Evolutionary conservation across 148 eudicot species (phyloP), one percentile per base, ranked within the genome.

Genomic region (Pharnaceum exiguum): DNA sequence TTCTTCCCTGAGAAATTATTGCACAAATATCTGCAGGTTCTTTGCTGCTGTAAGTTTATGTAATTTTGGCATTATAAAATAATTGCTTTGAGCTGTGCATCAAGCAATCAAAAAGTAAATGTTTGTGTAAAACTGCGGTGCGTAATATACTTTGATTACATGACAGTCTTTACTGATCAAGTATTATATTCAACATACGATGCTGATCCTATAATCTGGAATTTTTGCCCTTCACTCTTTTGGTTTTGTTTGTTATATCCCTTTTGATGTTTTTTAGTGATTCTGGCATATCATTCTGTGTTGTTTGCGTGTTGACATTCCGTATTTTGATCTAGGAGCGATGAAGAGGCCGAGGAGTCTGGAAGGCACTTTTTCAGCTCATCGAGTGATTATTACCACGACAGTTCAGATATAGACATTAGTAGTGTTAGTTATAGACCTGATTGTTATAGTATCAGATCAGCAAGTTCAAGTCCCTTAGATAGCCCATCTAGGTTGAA

Each of bases 401-500:
- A 82, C 60, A 65, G 60, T 62, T 89, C 83, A 23, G 89, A 86
- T 75, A 36, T 86, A 73, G 99, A 86, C 69, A 70, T 80, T 32
- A 71, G 77, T 85, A 81, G 89, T 76, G 44, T 85, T 81, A 85
- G 89, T 69, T 53, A 67, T 83, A 82, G 91, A 59, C 75, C 75
- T 55, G 90, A 81, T 47, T 58, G 59, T 73, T 68, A 77, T 68
- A 76, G 77, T 75, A 79, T 58, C 71, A 79, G 60, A 70, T 86
- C 95, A 66, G 72, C 62, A 37, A 95, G 81, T 59, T 88, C 96
- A 56, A 83, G 85, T 69, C 90, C 95, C 55, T 73, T 81, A 55
- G 95, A 78, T 71, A 93, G 96, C 83, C 86, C 95, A 70, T 85
- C 86, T 77, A 85, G 86, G 86, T 74, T 70, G 67, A 87, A 82